These are phyloP conservation scores for Aureoboletus auriporus DNA, from an alignment of 768 basidiomycete species.

Conservation along the genomic window DNA sequence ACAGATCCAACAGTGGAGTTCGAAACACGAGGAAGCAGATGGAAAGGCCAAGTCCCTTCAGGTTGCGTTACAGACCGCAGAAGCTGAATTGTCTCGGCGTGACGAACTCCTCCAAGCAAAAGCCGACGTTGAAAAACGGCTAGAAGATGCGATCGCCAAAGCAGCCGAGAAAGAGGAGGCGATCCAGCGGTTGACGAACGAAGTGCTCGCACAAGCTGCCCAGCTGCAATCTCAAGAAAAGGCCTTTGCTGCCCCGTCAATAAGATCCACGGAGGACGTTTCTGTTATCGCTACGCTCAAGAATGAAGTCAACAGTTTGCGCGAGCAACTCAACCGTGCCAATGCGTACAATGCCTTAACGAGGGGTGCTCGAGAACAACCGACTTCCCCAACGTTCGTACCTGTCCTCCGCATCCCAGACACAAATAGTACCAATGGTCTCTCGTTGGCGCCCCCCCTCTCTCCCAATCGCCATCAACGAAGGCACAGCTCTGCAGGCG, in stretches of 20 bases:
- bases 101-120: conserved; percentile 75
- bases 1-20: conserved; percentile 81
- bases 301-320: conserved; percentile 86
- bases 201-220: conserved; percentile 65
- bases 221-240: conserved; percentile 78
- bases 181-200: conserved; percentile 77
- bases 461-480: conserved; percentile 63
- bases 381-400: conserved; percentile 82
- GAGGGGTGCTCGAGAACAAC: conserved; percentile 67
- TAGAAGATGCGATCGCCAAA: conserved; percentile 74
- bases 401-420: conserved; percentile 66
- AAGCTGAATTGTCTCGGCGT: conserved; percentile 65
- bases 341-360: conserved; percentile 89
- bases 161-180: conserved; percentile 79
- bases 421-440: conserved; percentile 38
- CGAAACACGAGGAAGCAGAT: conserved; percentile 86
- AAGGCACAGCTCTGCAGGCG: conserved; percentile 83
- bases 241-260: conserved; percentile 58
- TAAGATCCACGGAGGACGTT: conserved; percentile 73
- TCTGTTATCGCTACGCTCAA: conserved; percentile 87
- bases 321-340: conserved; percentile 94
- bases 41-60: conserved; percentile 69
- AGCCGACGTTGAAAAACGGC: conserved; percentile 69
- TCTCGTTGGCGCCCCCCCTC: conserved; percentile 34
- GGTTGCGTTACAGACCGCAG: conserved; percentile 60